Percentiles rank a stretch among this genome's conserved stretches.
Evolutionary conservation across 768 basidiomycete genomes (phyloP).

Genomic region (Lactarius vividus): DNA sequence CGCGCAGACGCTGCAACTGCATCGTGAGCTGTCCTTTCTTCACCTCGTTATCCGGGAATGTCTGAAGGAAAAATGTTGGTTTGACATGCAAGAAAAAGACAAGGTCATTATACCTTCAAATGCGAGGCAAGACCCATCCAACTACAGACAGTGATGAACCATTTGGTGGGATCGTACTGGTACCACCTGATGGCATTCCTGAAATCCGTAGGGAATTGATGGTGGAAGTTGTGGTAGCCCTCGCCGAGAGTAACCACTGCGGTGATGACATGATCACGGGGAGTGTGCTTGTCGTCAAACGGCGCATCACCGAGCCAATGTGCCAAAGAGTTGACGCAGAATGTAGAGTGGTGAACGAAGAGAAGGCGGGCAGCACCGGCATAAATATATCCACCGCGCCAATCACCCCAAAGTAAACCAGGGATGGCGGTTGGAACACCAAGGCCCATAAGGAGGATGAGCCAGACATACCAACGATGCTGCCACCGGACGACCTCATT

Average conservation of each 20-base stretch:
- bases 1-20: constrained; percentile 84
- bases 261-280: constrained; percentile 84
- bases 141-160: constrained; percentile 73
- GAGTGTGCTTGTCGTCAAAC: constrained; percentile 94
- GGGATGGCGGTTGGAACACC: constrained; percentile 74
- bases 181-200: constrained; percentile 95
- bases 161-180: constrained; percentile 91
- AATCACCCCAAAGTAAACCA: constrained; percentile 83
- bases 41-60: constrained; percentile 69
- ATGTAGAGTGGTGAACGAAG: constrained; percentile 94
- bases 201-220: constrained; percentile 97
- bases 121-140: constrained; percentile 58
- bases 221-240: constrained; percentile 99
- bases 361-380: constrained; percentile 73
- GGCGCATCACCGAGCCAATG: constrained; percentile 94
- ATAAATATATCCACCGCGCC: constrained; percentile 80
- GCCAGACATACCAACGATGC: constrained; percentile 69
- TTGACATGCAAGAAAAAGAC: neutral
- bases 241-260: constrained; percentile 91
- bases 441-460: constrained; percentile 71
- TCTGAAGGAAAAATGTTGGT: constrained; percentile 28
- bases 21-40: constrained; percentile 91
- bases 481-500: constrained; percentile 84
- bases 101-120: constrained; percentile 42
- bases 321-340: constrained; percentile 95